phyloP scores from a whole-genome alignment of 75 land plant species.

The Picea glauca region DNA sequence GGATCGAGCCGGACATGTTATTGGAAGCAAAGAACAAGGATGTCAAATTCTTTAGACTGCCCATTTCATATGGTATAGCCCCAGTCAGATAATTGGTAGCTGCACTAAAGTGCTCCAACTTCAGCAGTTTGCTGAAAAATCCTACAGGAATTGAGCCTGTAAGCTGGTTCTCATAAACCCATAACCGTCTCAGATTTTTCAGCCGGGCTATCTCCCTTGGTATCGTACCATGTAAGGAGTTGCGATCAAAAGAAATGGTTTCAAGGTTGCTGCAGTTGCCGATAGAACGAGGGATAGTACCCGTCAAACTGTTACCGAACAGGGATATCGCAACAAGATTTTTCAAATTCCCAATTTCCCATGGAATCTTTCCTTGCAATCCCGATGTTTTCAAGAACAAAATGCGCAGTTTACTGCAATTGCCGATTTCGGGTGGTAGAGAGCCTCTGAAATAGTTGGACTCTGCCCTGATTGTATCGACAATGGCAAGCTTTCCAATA shows the following conservation, averaged over 20 bases:
- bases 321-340: conserved; percentile 31
- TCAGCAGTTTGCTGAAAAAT: conserved; percentile 9
- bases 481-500: conserved; percentile 34
- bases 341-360: conserved; percentile 24
- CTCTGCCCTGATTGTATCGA: conserved; percentile 29
- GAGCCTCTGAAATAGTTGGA: conserved; percentile 30
- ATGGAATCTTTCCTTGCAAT: conserved; percentile 47
- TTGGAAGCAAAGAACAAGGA: conserved; percentile 16
- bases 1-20: conserved; percentile 17
- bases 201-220: background rate
- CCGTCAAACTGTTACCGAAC: conserved; percentile 40
- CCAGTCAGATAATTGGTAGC: conserved; percentile 37
- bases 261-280: conserved; percentile 26
- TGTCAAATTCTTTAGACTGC: conserved; percentile 9
- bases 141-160: background rate
- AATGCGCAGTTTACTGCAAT: conserved; percentile 25
- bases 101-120: conserved; percentile 28
- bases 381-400: conserved; percentile 43
- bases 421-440: conserved; percentile 41
- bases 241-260: conserved; percentile 6
- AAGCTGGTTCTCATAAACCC: background rate
- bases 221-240: background rate
- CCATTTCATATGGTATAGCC: conserved; percentile 20
- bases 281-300: conserved; percentile 45
- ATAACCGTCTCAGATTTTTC: background rate